Base-by-base conservation (phyloP, 1,284 basidiomycete species). In the Malassezia arunalokei region DNA sequence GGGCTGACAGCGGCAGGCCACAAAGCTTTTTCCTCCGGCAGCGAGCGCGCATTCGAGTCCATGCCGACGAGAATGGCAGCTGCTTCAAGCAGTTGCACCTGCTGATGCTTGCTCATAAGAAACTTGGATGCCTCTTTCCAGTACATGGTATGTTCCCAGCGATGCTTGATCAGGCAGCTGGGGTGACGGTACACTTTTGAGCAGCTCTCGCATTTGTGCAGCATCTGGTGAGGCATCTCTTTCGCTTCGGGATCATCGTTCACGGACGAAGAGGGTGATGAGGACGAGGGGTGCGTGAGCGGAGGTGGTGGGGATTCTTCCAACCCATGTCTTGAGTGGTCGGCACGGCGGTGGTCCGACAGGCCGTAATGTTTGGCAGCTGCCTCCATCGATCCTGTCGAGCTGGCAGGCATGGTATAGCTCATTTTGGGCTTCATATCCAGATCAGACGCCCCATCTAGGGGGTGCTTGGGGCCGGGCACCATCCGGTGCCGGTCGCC, bases 71-170 rank as follows among this genome's bases (percentile, higher is more conserved):
- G 80, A 58, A 98, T 96, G 6, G 92, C 88, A 0, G 92, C 92
- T 6, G 91, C 92, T 79, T 96, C 92, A 46, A 98, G 83, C 51
- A 96, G 78, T 72, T 96, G 92, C 1, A 98, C 92, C 69, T 96
- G 92, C 71, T 96, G 91, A 73, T 98, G 92, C 77, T 96, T 98
- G 76, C 84, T 87, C 64, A 95, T 79, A 51, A 91, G 82, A 67
- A 92, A 84, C 75, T 92, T 91, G 63, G 86, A 88, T 0, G 89
- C 87, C 75, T 91, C 88, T 46, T 87, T 86, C 92, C 92, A 98
- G 72, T 95, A 90, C 33, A 87, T 87, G 28, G 86, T 88, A 69
- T 96, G 90, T 73, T 96, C 91, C 90, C 90, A 95, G 35, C 90
- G 84, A 70, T 95, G 90, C 76, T 95, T 95, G 76, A 91, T 86